Evolutionary conservation across 148 eudicot genomes (phyloP), one percentile per base, ranked within the genome.

Genomic region (Rhododendron henanense): DNA sequence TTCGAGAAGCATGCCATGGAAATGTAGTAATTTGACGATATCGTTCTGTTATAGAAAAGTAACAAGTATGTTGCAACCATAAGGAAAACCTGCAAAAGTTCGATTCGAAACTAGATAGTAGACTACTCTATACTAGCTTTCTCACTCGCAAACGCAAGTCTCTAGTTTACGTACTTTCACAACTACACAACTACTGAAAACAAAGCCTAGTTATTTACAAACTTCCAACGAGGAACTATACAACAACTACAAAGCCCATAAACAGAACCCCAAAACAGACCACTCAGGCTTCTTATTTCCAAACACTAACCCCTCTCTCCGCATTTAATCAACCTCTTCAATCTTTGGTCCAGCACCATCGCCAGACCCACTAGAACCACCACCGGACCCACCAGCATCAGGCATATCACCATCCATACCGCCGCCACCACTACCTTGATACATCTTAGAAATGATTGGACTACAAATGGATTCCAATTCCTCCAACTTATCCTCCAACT

Each of bases 341-440:
- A 88, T 88, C 87, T 84, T 88, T n/a, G 90, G 90, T 51, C 88
- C 85, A 3, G 85, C 82, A 10, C 90, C 82, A 18, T 57, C 79
- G 7, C 78, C 28, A 15, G 76, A 61, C 4, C 84, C 41, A 31
- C 84, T 21, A 74, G 74, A 33, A 11, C 87, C 84, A 74, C 82
- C 85, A 57, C 77, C 85, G 48, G 39, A 37, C 33, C 61, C 84
- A 37, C 83, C 83, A 16, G 71, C 88, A 13, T 73, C 78, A 19
- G 82, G 67, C 84, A 44, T 82, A 11, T 44, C 84, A 13, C 48
- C 85, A 44, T 67, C 87, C 89, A 84, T 87, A 16, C 77, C 77
- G 61, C 21, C 85, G 5, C 82, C 88, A 0, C 59, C 57, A 4
- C 82, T 81, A 6, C 86, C 85, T 16, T 86, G 86, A 83, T 88